Conservation (phyloP, 163 green algal genomes). For the Picocystis sp. region DNA sequence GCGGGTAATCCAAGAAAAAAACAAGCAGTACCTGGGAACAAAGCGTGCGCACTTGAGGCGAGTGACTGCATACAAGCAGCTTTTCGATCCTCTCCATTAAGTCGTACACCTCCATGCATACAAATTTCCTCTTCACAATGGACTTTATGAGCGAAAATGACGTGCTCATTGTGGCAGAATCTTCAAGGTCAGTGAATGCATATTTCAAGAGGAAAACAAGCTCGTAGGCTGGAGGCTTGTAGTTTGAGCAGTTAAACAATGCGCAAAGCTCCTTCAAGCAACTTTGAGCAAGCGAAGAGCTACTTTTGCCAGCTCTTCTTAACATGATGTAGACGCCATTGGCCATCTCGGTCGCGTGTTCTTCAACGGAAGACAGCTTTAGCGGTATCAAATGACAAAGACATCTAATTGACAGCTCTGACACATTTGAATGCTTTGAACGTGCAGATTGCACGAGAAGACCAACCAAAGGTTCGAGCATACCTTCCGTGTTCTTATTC, state of each 20-base stretch:
- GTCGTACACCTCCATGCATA: conserved; percentile 84
- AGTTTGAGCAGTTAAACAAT: conserved; percentile 47
- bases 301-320: neutral
- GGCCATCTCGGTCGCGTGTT: too few species aligned
- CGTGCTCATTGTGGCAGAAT: conserved; percentile 18
- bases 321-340: too few species aligned
- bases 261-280: conserved; percentile 37
- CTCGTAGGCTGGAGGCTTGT: conserved; percentile 32
- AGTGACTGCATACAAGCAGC: conserved; percentile 37
- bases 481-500: too few species aligned
- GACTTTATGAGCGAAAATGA: conserved; percentile 54
- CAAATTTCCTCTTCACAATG: conserved; percentile 47
- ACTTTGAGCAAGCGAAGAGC: conserved; percentile 10
- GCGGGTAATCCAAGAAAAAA: conserved; percentile 88
- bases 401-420: too few species aligned
- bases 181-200: conserved; percentile 50
- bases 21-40: conserved; percentile 45
- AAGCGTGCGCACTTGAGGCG: conserved; percentile 18
- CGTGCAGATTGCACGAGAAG: too few species aligned
- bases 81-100: conserved; percentile 62
- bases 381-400: too few species aligned
- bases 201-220: conserved; percentile 42
- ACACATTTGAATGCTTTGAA: too few species aligned
- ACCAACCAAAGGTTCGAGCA: too few species aligned
- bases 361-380: too few species aligned